Evolutionary conservation across 108 stramenopile species (phyloP), one percentile per base, ranked within the genome.

Genomic region (Nitzschia sp.): DNA sequence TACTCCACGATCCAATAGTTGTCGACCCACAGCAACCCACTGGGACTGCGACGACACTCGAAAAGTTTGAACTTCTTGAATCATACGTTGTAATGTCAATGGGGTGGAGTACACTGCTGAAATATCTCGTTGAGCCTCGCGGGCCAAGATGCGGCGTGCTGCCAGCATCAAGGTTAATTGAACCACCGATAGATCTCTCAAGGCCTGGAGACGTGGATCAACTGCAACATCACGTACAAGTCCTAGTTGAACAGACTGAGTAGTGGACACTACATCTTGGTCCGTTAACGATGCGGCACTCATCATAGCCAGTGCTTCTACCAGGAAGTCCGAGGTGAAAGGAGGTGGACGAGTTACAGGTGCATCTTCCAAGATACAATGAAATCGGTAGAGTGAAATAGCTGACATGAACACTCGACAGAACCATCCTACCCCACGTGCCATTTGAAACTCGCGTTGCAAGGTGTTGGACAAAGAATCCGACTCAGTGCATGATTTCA

Each of bases 1-100:
- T 14, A 94, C 59, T 57, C 80, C 87, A 12, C 80, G 53, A 44
- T 86, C 81, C 59, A 94, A 57, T 53, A 94, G 58, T 54, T 91
- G 83, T 14, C 55, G 61, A 2, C 51, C 69, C 1, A 69, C 68
- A 14, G 24, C 8, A 34, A 34, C 39, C 48, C 69, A 29, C 1
- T 54, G 22, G 9, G 40, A 34, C 8, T 51, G 53, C 6, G 40
- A 40, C 20, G 60, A 52, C 37, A 59, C 14, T 14, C 67, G 73
- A 50, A 75, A 75, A 21, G 67, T 77, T 50, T 79, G 69, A 61
- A 88, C 91, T 65, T 94, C 93, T 39, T 81, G 73, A 67, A 88
- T 51, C 19, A 94, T 94, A 25, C 90, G 81, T 59, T 85, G 85
- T 62, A 87, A 78, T 17, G 90, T 91, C 15, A 94, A 72, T 29